Conservation (phyloP, 1,139 yeast genomes). For the Diutina sp. region DNA sequence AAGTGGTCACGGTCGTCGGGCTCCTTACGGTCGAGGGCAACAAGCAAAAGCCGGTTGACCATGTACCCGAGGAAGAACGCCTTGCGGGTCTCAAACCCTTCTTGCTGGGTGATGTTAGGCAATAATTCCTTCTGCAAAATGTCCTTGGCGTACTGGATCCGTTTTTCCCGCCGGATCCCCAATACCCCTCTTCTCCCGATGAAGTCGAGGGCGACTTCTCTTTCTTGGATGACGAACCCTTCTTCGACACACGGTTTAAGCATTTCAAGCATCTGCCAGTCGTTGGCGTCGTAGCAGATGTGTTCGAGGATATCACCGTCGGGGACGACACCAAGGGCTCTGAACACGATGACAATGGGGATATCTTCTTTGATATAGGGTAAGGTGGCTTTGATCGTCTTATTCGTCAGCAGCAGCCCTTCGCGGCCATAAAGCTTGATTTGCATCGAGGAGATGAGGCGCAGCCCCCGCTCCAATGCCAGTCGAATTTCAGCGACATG, state of each 20-base stretch:
- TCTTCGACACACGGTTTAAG: constrained; percentile 98
- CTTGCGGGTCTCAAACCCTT: constrained; percentile 93
- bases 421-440: constrained; percentile 84
- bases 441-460: constrained; percentile 88
- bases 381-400: constrained; percentile 87
- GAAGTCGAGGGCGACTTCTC: constrained; percentile 94
- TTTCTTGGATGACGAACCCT: constrained; percentile 95
- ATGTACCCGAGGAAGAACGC: constrained; percentile 96
- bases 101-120: constrained; percentile 95
- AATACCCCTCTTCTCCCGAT: constrained; percentile 96
- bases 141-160: constrained; percentile 96
- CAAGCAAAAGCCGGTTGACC: constrained; percentile 86
- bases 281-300: constrained; percentile 93
- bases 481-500: constrained; percentile 95
- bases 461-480: constrained; percentile 93
- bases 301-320: constrained; percentile 98
- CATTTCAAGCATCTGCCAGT: constrained; percentile 99
- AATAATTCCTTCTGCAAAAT: constrained; percentile 89
- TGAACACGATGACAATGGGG: constrained; percentile 90
- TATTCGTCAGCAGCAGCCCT: constrained; percentile 55
- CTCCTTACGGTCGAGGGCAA: constrained; percentile 95
- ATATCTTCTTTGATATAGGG: constrained; percentile 95
- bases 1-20: constrained; percentile 99
- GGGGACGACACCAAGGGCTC: constrained; percentile 97
- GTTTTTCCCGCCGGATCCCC: constrained; percentile 94